Percentiles rank a stretch among this genome's conserved stretches.
Evolutionary conservation across 208 protist species (phyloP).

Genomic region (Leishmania martiniquensis): DNA sequence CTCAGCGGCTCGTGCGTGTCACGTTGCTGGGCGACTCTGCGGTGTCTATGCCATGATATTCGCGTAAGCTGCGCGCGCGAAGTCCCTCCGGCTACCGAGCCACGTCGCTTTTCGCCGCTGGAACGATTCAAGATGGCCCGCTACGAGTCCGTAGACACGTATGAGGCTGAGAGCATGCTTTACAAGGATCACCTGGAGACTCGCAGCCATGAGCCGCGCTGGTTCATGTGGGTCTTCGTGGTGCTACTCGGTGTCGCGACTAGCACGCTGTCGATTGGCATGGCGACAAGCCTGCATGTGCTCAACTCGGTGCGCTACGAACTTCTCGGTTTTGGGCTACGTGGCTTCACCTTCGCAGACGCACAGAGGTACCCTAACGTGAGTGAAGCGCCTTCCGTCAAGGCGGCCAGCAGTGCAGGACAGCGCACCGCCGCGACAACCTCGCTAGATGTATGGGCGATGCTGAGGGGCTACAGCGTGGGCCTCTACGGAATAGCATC

Average conservation of each 20-base stretch:
- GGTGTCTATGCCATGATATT: slow-evolving; percentile 3
- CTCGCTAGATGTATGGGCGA: slow-evolving; percentile 33
- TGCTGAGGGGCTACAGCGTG: slow-evolving; percentile 32
- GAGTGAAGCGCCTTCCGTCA: neutral
- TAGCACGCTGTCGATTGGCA: slow-evolving; percentile 37
- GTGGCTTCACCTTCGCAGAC: slow-evolving; percentile 38
- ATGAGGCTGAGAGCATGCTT: slow-evolving; percentile 50
- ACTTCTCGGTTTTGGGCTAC: slow-evolving; percentile 48
- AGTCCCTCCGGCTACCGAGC: slow-evolving; percentile 32
- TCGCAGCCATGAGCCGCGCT: slow-evolving; percentile 54
- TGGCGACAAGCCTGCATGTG: slow-evolving; percentile 45
- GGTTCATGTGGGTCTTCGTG: slow-evolving; percentile 74
- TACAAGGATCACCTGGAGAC: slow-evolving; percentile 69
- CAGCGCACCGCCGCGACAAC: neutral
- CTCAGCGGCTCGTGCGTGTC: neutral
- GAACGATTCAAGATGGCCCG: slow-evolving; percentile 51
- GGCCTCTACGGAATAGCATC: slow-evolving; percentile 25
- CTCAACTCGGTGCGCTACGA: slow-evolving; percentile 53
- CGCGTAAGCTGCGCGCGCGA: slow-evolving; percentile 10
- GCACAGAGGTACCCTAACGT: slow-evolving; percentile 21
- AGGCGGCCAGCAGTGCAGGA: neutral
- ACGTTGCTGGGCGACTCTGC: neutral
- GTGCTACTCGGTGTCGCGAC: slow-evolving; percentile 43
- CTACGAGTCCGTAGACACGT: slow-evolving; percentile 63
- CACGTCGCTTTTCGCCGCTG: slow-evolving; percentile 23